A percentile compares a stretch with the other conserved stretches of the same genome.
Evolutionary conservation across 2,329 filamentous ascomycete species (phyloP).

Genomic region (Penicillium sp.): DNA sequence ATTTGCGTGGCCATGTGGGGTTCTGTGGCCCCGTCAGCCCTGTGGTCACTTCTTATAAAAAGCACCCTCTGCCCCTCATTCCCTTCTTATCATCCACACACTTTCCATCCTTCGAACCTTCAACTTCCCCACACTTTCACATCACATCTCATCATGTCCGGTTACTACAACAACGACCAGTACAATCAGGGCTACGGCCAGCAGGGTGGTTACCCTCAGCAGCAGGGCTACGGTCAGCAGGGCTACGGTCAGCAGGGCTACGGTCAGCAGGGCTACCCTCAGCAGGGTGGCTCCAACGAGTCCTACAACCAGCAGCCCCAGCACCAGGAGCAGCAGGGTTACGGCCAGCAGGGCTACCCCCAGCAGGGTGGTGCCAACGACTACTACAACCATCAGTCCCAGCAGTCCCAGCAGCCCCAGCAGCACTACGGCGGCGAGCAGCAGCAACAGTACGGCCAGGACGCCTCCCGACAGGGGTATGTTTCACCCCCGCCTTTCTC

Average conservation of each 20-base stretch:
- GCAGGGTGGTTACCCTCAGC: slow-evolving; percentile 23
- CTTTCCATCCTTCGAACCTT: slow-evolving; percentile 6
- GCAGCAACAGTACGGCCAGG: slow-evolving; percentile 28
- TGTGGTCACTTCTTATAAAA: slow-evolving; percentile 13
- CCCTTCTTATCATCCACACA: slow-evolving; percentile 1
- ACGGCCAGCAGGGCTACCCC: slow-evolving; percentile 11
- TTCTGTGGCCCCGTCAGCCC: slow-evolving; percentile 17
- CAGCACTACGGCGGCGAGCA: slow-evolving; percentile 24
- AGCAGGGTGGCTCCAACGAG: slow-evolving; percentile 27
- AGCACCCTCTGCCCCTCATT: not conserved
- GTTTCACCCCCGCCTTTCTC: slow-evolving; percentile 13
- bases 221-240: slow-evolving; percentile 29
- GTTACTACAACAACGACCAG: slow-evolving; percentile 31
- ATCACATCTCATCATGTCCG: slow-evolving; percentile 19
- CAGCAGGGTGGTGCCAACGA: slow-evolving; percentile 16
- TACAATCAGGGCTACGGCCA: slow-evolving; percentile 28
- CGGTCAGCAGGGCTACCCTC: slow-evolving; percentile 27
- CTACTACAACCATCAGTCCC: slow-evolving; percentile 28
- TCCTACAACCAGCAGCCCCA: slow-evolving; percentile 26
- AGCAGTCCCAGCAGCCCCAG: slow-evolving; percentile 21
- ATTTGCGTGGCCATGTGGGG: slow-evolving; percentile 15
- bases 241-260: slow-evolving; percentile 21
- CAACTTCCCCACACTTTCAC: slow-evolving; percentile 4
- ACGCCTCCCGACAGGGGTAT: slow-evolving; percentile 30
- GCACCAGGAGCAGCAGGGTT: slow-evolving; percentile 17